Evolutionary conservation across 441 rosid genomes (phyloP), one percentile per base, ranked within the genome.

Genomic region (Croton setiger): DNA sequence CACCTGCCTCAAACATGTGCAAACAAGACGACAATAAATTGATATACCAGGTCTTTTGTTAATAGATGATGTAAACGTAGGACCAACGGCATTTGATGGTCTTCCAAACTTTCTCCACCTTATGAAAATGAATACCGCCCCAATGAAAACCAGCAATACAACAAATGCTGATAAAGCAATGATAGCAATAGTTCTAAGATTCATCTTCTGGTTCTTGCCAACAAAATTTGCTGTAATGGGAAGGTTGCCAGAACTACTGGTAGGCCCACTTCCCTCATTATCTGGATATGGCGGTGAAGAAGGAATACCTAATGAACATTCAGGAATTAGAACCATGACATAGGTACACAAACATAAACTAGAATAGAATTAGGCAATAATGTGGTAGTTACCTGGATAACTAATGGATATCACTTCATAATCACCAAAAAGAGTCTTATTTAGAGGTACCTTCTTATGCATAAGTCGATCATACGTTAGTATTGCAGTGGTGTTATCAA

Each of bases 401-500:
- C 77, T 86, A 53, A 95, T 83, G 64, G 83, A 76, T 41, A 83
- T 63, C 61, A 84, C 96, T 71, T 86, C 88, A 84, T 95, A 95
- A 71, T 75, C 78, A 65, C 99, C 99, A 77, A 92, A 95, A 67
- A 90, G 76, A 47, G 95, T 82, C 49, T 66, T 61, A 78, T 95
- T 92, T 68, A 95, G 77, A 79, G 84, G 92, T 67, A 90, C 88
- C 79, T 83, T 87, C 72, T 84, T 84, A 71, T 84, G 88, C 85
- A 80, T 76, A 78, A 95, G 79, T 73, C 97, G 83, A 63, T 89
- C 88, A 63, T 86, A 90, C 58, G 85, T 95, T 68, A 95, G 88
- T 62, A 79, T 68, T 31, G 98, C 97, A 12, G 99, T 95, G 60
- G 97, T 92, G 71, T 92, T 92, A 82, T 95, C 99, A 78, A 95